Evolutionary conservation across 345 rosid genomes (phyloP), one percentile per base, ranked within the genome.

Genomic region (Sonneratia alba): DNA sequence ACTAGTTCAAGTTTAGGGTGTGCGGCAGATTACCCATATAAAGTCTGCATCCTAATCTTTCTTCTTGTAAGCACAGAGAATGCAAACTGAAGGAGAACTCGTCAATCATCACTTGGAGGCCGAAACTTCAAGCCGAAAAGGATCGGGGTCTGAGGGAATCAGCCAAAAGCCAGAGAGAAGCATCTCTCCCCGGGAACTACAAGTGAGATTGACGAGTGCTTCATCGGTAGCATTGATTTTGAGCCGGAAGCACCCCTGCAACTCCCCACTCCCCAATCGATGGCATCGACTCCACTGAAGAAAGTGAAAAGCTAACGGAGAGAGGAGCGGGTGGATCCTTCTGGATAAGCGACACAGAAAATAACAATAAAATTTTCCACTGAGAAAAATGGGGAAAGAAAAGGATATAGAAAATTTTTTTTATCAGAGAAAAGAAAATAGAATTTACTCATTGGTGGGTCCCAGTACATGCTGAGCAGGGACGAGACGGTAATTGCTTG

Each of bases 221-320:
- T n/a, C 62, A 32, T 56, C 62, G 62, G 62, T 51, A 18, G 57
- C 62, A 56, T 56, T n/a, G 62, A 56, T 21, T 56, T 56, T 56
- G 62, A 56, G 62, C 10, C 27, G 10, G 32, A 56, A 21, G 6
- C 27, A n/a, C 62, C 62, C 4, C 62, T 8, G 3, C 62, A 21
- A 27, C 62, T 56, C 51, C 57, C 51, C n/a, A 3, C n/a, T 15
- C 15, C 32, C 32, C 32, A 1, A 27, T 27, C 51, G 51, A 0
- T n/a, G 57, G 57, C 57, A 19, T 53, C 57, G 57, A 53, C 32
- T 56, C 62, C 62, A 56, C 12, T 56, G 62, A 56, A 56, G 62
- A 6, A 22, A 3, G 57, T 53, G 21, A 18, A 19, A 53, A 19
- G 57, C 57, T 53, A 0, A 16, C 3, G 14, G 57, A 18, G 32